Evolutionary conservation across 805 yeast species (phyloP), one percentile per base, ranked within the genome.

Genomic region (Lipomyces spencermartinsiae): DNA sequence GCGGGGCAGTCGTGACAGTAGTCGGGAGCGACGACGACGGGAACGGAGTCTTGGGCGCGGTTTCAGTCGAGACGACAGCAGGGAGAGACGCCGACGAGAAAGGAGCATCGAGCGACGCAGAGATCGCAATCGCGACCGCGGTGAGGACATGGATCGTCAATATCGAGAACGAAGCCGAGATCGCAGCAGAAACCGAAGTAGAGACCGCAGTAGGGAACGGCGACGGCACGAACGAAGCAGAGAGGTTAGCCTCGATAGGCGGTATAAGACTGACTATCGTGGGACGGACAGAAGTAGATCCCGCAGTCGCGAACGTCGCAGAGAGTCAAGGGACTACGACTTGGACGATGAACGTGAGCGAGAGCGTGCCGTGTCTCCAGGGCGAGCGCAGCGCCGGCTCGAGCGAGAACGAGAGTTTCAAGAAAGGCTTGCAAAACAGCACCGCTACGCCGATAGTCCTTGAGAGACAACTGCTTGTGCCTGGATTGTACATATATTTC

Each of bases 301-400:
- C 53, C 29, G 51, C 58, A 22, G 34, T 54, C 7, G 31, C 22
- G 64, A 58, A 54, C 31, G 56, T 54, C 31, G 43, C 51, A 33
- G 59, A 61, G n/a, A 58, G 53, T 22, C 55, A 54, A 34, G 49
- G 49, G 49, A 43, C 49, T 43, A 43, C 16, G 56, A 39, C 19
- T 22, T 58, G 31, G 59, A 58, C 14, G 31, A 56, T 31, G 58
- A 61, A 25, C 64, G 59, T 12, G 29, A 34, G 37, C 39, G 55
- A 37, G 59, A 53, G n/a, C 64, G 64, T 19, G 59, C 31, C n/a
- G 54, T 61, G 64, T 61, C 64, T 19, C 64, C 64, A 0, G 64
- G 64, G 19, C 22, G 59, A 22, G 25, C 56, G 10, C 25, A 54
- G 31, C 37, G 64, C 29, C 64, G 64, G 10, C 55, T 61, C 55